A percentile compares a stretch with the other conserved stretches of the same genome.
phyloP scores from a whole-genome alignment of 2,329 filamentous ascomycete genomes.

The Ilyonectria destructans region DNA sequence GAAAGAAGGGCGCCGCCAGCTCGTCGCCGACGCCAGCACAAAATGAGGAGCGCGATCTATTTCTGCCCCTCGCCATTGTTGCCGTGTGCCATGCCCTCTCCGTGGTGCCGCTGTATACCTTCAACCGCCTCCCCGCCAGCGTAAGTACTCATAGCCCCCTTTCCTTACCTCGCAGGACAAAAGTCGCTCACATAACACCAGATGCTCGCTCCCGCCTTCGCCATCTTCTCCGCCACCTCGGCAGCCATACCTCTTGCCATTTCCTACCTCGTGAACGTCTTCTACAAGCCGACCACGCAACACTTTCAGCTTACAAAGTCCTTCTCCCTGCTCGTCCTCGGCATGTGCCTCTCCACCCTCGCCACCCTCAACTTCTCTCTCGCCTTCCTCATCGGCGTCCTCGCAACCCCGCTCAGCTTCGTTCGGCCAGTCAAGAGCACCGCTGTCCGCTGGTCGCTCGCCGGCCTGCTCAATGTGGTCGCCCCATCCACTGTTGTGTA shows the following conservation, averaged over 20 bases:
- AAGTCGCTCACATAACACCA: conserved; percentile 51
- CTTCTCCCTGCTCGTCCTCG: conserved; percentile 92
- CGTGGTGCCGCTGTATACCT: conserved; percentile 86
- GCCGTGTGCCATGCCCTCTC: conserved; percentile 82
- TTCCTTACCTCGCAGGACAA: background rate
- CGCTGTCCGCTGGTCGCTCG: conserved; percentile 60
- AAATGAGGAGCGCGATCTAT: conserved; percentile 75
- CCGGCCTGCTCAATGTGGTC: conserved; percentile 71
- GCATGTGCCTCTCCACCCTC: conserved; percentile 91
- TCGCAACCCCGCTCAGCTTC: conserved; percentile 87
- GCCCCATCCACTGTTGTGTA: conserved; percentile 74
- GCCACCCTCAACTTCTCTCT: conserved; percentile 97
- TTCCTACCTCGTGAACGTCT: conserved; percentile 68
- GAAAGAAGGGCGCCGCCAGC: conserved; percentile 53
- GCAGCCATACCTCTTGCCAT: conserved; percentile 71
- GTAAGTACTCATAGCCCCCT: conserved; percentile 65
- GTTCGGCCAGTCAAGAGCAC: conserved; percentile 65
- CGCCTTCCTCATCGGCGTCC: conserved; percentile 86
- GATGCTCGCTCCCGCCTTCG: conserved; percentile 74
- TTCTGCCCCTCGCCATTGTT: conserved; percentile 83
- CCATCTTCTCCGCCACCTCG: conserved; percentile 70
- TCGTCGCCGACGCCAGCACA: conserved; percentile 31
- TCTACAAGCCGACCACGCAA: conserved; percentile 73
- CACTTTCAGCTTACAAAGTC: conserved; percentile 87
- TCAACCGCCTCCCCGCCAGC: conserved; percentile 80